phyloP scores from a whole-genome alignment of 306 rosid species.

The Senna tora region DNA sequence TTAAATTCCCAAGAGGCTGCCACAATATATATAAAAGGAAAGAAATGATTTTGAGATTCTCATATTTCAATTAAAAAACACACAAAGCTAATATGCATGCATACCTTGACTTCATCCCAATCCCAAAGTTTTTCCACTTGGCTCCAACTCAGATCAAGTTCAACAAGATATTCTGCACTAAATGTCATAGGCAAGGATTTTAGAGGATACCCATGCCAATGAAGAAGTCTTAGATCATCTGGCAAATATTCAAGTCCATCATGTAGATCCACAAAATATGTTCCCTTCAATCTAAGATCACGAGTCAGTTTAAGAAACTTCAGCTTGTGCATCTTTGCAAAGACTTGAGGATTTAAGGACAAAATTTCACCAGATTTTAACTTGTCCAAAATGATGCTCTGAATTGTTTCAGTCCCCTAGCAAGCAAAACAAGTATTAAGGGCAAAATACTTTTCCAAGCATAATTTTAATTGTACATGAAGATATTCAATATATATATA shows the following conservation, averaged over 20 bases:
- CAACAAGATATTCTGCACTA: conserved; percentile 21
- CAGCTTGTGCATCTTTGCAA: conserved; percentile 20
- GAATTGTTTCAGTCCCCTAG: conserved; percentile 33
- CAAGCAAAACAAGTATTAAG: background rate
- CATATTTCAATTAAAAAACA: background rate
- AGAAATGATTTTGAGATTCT: too few species aligned
- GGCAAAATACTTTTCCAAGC: background rate
- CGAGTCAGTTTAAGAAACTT: background rate
- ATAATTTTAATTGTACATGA: background rate
- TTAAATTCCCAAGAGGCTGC: background rate
- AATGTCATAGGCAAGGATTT: conserved; percentile 23
- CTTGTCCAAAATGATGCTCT: conserved; percentile 8
- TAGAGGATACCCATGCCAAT: conserved; percentile 14
- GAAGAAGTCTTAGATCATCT: background rate
- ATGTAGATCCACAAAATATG: background rate
- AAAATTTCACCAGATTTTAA: background rate
- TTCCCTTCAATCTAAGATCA: too few species aligned
- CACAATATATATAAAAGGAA: too few species aligned
- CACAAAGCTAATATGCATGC: background rate
- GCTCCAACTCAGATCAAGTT: conserved; percentile 25
- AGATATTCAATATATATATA: background rate
- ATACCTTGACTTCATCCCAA: conserved; percentile 39
- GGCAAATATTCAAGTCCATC: conserved; percentile 32
- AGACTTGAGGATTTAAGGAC: background rate
- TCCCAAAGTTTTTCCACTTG: conserved; percentile 23